These are phyloP conservation scores for Rhododendron simsii DNA, from an alignment of 148 eudicot genomes.

Conservation along the genomic window DNA sequence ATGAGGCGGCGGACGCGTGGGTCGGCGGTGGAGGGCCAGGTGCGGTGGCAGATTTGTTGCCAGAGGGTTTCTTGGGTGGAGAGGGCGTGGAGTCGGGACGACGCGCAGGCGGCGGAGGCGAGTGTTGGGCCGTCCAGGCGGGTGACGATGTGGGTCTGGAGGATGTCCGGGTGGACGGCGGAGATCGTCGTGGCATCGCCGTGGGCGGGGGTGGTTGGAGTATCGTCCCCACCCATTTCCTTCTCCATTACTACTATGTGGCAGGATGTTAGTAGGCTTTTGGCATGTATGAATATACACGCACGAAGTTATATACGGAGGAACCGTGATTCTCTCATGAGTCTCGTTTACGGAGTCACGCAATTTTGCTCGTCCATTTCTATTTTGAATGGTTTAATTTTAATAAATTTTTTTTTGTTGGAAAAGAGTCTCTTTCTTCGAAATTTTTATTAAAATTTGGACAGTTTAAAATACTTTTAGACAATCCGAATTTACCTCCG, in stretches of 20 bases:
- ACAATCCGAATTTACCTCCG: too few species aligned
- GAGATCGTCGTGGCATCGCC: slow-evolving; percentile 10
- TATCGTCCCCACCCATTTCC: not conserved
- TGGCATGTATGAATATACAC: too few species aligned
- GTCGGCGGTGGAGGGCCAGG: slow-evolving; percentile 39
- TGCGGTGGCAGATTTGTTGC: slow-evolving; percentile 29
- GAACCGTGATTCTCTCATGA: too few species aligned
- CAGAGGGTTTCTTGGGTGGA: slow-evolving; percentile 28
- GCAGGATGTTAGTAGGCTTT: not conserved
- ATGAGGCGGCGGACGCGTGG: slow-evolving; percentile 25
- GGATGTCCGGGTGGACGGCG: slow-evolving; percentile 27
- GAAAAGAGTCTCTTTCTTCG: too few species aligned
- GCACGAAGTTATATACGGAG: too few species aligned
- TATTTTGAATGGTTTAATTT: too few species aligned
- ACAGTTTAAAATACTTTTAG: fast-evolving
- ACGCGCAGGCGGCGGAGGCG: slow-evolving; percentile 31
- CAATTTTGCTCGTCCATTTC: too few species aligned
- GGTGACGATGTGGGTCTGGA: slow-evolving; percentile 30
- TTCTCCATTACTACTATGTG: not conserved
- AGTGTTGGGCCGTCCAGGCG: slow-evolving; percentile 41
- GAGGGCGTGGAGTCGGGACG: slow-evolving; percentile 27
- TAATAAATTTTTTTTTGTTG: too few species aligned
- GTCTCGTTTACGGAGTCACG: too few species aligned
- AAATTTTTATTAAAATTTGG: too few species aligned
- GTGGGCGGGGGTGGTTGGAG: not conserved